Evolutionary conservation across 768 basidiomycete species (phyloP), one percentile per base, ranked within the genome.

Genomic region (Boletus reticuloceps): DNA sequence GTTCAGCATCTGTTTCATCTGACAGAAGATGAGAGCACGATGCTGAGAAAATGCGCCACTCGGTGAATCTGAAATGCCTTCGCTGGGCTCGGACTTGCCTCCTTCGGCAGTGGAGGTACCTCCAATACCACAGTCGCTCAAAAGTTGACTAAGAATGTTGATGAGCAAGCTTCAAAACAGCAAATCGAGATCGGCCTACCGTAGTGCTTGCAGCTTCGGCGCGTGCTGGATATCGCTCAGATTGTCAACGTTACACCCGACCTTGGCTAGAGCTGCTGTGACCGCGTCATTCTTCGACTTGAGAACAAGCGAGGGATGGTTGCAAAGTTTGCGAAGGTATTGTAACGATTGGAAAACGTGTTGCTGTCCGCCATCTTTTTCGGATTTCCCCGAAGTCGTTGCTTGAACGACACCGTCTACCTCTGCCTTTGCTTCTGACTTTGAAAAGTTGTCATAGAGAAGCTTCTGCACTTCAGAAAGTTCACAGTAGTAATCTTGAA

Each of bases 401-500:
- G 80, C 71, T 40, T 82, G 78, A 20, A 94, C 79, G 14, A 79
- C 84, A 55, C 84, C 83, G 54, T 89, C 84, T 0, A 79, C 88
- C 40, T 82, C 79, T 37, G 75, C 64, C 56, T 78, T 80, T 31
- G 88, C 91, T 55, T 84, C 83, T 6, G 94, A 92, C 65, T 82
- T 84, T 2, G 89, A 84, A 68, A 95, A 98, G 64, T 96, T 89
- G 66, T 98, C 97, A 67, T 98, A 99, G 17, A 99, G 81, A 57
- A 84, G 79, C 69, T 94, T 94, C 74, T 99, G 97, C 19, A 98
- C 73, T 0, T 94, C 91, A 0, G 96, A 98, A 4, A 99, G 81
- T 67, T 98, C 96, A 77, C 95, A 98, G 67, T 98, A 95, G 70
- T 98, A 98, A 69, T 99, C 97, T 71, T 99, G 97, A 54, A 99